A percentile compares a stretch with the other conserved stretches of the same genome.
Evolutionary conservation across 805 yeast genomes (phyloP).

Genomic region (Lipomyces yamanashiensis): DNA sequence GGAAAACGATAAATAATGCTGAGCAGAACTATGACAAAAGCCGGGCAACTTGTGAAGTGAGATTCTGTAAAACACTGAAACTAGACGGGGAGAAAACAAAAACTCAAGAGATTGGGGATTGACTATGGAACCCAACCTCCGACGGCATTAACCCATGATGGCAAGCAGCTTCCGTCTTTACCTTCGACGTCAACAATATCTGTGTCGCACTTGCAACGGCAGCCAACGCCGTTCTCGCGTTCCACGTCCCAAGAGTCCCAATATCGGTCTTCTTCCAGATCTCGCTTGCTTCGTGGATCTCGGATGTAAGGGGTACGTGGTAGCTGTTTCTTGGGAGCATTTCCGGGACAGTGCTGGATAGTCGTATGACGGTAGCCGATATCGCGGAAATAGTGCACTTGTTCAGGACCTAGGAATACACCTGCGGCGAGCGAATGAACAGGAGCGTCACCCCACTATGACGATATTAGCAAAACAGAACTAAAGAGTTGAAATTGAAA

Average conservation of each 20-base stretch:
- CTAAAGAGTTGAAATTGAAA: background rate
- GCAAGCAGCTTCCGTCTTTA: slow-evolving; percentile 44
- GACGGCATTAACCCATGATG: slow-evolving; percentile 44
- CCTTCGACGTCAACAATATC: slow-evolving; percentile 45
- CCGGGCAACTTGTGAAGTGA: background rate
- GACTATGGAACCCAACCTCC: slow-evolving; percentile 41
- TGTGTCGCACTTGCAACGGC: slow-evolving; percentile 81
- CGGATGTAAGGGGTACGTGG: slow-evolving; percentile 45
- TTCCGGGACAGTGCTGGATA: slow-evolving; percentile 81
- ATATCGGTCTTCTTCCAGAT: slow-evolving; percentile 46
- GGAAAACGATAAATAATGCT: background rate
- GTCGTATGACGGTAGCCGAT: slow-evolving; percentile 87
- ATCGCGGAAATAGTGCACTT: slow-evolving; percentile 89
- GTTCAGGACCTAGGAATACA: slow-evolving; percentile 66
- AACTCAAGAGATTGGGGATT: background rate
- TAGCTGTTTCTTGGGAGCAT: slow-evolving; percentile 58
- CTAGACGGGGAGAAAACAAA: background rate
- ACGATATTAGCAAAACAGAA: background rate
- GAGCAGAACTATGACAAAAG: background rate
- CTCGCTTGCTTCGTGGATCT: slow-evolving; percentile 46
- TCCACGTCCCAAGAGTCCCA: slow-evolving; percentile 49
- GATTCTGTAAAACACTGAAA: background rate
- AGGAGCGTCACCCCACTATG: slow-evolving; percentile 93
- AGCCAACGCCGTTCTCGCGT: slow-evolving; percentile 65
- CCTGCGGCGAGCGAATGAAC: slow-evolving; percentile 87